phyloP scores from a whole-genome alignment of 2,329 filamentous ascomycete species.

The Cladorrhinum sp. region DNA sequence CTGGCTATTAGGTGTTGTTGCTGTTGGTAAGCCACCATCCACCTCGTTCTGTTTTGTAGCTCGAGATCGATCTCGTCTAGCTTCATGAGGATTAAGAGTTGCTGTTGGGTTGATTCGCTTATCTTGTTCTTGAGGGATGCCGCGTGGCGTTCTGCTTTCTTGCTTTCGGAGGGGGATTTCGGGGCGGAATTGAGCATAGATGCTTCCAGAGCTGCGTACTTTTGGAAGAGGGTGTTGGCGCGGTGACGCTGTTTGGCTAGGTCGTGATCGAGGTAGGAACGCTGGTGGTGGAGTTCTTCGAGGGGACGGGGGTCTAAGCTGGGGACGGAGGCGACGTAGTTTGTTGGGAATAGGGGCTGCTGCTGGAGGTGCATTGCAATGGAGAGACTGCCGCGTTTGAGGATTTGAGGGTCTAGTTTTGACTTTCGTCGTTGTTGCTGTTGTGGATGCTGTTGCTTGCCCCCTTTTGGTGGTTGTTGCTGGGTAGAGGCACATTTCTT shows the following conservation, averaged over 20 bases:
- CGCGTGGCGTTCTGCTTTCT: constrained; percentile 39
- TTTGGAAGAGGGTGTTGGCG: constrained; percentile 38
- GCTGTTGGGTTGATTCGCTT: constrained; percentile 43
- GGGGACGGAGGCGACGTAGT: constrained; percentile 14
- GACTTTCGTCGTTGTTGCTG: not conserved
- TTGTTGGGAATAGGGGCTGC: not conserved
- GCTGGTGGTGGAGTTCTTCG: constrained; percentile 44
- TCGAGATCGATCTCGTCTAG: constrained; percentile 51
- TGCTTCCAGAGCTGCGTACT: constrained; percentile 38
- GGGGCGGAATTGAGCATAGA: constrained; percentile 15
- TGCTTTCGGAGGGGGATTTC: constrained; percentile 5
- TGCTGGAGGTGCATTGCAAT: not conserved
- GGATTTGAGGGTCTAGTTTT: not conserved
- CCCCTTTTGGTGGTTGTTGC: not conserved
- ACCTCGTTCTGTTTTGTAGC: constrained; percentile 43
- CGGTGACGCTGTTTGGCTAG: constrained; percentile 41
- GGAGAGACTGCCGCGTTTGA: not conserved
- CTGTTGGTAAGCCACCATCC: constrained; percentile 32
- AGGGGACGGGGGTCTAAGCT: constrained; percentile 40
- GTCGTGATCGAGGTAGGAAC: constrained; percentile 42
- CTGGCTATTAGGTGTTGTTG: not conserved
- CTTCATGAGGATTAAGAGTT: constrained; percentile 43
- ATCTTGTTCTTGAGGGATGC: constrained; percentile 43
- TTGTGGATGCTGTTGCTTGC: not conserved
- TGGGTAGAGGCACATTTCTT: not conserved